Conservation (phyloP, 2,329 filamentous ascomycete genomes). For the Diaporthe ampelina region DNA sequence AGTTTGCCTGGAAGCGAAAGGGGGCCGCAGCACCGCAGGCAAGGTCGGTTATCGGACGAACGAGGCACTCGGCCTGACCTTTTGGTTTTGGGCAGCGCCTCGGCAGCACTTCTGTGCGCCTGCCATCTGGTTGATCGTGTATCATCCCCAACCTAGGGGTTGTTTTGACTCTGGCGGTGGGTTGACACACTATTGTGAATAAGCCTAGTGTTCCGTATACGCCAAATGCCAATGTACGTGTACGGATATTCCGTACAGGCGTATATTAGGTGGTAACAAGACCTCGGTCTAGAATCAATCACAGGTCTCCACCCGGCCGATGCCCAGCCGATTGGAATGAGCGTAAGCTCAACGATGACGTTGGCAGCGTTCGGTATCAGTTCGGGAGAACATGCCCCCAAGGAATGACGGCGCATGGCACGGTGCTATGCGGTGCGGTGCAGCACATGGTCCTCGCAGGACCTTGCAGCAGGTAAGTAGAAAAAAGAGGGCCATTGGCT, state of each 20-base stretch:
- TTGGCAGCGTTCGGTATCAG: conserved; percentile 10
- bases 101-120: conserved; percentile 19
- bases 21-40: conserved; percentile 12
- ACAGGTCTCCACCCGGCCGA: neutral
- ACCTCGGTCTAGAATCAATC: conserved; percentile 10
- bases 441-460: neutral
- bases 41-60: conserved; percentile 11
- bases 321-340: neutral
- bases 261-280: neutral
- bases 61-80: conserved; percentile 12
- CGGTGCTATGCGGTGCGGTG: neutral
- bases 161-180: neutral
- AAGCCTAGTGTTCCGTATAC: neutral
- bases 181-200: neutral
- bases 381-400: neutral
- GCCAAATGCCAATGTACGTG: neutral
- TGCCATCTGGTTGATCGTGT: conserved; percentile 22
- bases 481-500: conserved; percentile 4
- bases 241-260: conserved; percentile 1
- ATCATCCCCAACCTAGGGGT: conserved; percentile 6
- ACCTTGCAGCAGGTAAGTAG: neutral
- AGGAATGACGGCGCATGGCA: conserved; percentile 19
- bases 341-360: conserved; percentile 1
- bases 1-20: conserved; percentile 7
- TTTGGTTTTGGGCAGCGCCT: conserved; percentile 9